These are phyloP conservation scores for Dipteronia dyeriana DNA, from an alignment of 345 rosid genomes.

Conservation along the genomic window DNA sequence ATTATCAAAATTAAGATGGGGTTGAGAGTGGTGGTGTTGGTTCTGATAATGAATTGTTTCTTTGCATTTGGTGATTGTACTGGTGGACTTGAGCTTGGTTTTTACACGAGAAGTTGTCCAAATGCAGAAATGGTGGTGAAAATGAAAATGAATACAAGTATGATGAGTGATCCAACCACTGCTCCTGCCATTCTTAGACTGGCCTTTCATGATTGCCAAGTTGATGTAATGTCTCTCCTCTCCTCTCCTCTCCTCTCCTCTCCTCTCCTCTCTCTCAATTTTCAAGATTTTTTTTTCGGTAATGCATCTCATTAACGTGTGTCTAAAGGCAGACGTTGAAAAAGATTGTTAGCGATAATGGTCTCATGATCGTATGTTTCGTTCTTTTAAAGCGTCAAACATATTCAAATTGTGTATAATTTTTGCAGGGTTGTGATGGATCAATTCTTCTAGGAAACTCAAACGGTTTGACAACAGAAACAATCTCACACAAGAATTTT, in stretches of 20 bases:
- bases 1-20: background rate
- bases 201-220: conserved; percentile 15
- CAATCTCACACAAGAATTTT: conserved; percentile 9
- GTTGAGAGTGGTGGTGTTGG: background rate
- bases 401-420: too few relatives aligned
- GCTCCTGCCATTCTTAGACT: conserved; percentile 12
- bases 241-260: too few relatives aligned
- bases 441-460: conserved; percentile 4
- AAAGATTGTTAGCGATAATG: background rate
- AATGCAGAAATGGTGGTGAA: conserved; percentile 3
- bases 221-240: background rate
- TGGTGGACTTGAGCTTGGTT: background rate
- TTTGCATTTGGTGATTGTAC: background rate
- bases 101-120: background rate
- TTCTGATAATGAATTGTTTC: conserved; percentile 3
- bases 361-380: background rate
- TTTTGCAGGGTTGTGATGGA: conserved; percentile 14
- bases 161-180: conserved; percentile 4
- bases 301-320: background rate
- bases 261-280: too few relatives aligned
- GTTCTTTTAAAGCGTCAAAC: too few relatives aligned
- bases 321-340: too few relatives aligned
- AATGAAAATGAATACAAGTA: background rate
- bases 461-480: background rate
- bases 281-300: background rate